Evolutionary conservation across 2,329 filamentous ascomycete species (phyloP).

Genomic region (Aspergillus uvarum): DNA sequence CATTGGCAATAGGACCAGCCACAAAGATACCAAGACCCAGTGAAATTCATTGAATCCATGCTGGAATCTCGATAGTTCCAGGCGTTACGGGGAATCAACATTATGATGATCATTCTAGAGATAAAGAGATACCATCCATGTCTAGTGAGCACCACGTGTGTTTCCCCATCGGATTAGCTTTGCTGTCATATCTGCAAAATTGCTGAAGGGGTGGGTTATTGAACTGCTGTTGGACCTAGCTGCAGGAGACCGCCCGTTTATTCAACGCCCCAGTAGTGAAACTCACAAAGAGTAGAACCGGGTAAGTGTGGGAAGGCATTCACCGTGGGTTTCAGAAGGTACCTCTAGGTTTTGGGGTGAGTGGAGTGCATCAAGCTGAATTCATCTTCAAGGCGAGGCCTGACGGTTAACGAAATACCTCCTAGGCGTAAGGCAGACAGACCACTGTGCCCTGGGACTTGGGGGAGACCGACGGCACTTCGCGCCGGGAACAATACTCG

Average conservation of each 20-base stretch:
- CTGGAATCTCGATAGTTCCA: constrained; percentile 2
- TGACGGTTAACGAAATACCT: background rate
- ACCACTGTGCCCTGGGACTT: background rate
- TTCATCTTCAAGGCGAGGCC: background rate
- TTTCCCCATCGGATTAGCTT: constrained; percentile 9
- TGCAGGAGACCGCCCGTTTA: constrained; percentile 37
- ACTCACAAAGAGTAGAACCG: constrained; percentile 20
- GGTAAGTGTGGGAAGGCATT: background rate
- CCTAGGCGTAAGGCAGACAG: no score
- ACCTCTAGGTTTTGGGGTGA: no score
- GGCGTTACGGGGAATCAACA: background rate
- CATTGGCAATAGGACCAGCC: constrained; percentile 23
- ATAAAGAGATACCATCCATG: constrained; percentile 11
- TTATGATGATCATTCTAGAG: background rate
- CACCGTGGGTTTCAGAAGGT: background rate
- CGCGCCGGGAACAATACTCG: background rate
- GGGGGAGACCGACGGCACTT: background rate
- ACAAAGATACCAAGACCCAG: constrained; percentile 14
- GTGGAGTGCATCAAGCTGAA: background rate
- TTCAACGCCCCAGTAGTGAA: constrained; percentile 36
- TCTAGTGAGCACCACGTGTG: constrained; percentile 20
- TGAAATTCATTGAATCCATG: constrained; percentile 11
- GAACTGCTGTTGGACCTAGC: constrained; percentile 21
- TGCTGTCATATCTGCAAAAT: background rate
- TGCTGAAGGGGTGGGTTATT: constrained; percentile 1